Percentiles rank a stretch among this genome's conserved stretches.
Evolutionary conservation across 2,329 filamentous ascomycete species (phyloP).

Genomic region (Coniochaeta sp.): DNA sequence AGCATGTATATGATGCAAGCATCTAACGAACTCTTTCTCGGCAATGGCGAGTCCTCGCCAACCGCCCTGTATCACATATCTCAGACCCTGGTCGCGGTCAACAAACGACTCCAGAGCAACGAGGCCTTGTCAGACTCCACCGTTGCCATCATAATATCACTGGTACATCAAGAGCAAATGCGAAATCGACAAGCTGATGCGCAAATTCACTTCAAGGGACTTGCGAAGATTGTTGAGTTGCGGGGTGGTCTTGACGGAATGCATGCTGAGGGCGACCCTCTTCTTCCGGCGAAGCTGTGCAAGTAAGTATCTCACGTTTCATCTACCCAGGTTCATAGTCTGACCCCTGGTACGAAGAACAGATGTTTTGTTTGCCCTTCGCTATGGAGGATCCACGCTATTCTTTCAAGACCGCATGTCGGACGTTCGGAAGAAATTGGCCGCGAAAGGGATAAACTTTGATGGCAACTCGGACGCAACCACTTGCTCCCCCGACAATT

Average conservation of each 20-base stretch:
- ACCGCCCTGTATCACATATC: constrained; percentile 14
- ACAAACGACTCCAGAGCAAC: constrained; percentile 10
- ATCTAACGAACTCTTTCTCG: constrained; percentile 13
- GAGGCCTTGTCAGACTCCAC: constrained; percentile 18
- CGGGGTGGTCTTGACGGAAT: constrained; percentile 16
- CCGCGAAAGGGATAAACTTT: not conserved
- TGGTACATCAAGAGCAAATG: constrained; percentile 18
- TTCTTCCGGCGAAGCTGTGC: constrained; percentile 15
- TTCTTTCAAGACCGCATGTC: constrained; percentile 7
- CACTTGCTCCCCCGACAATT: not conserved
- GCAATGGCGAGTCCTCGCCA: constrained; percentile 5
- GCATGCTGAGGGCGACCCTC: constrained; percentile 4
- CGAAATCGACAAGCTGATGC: constrained; percentile 6
- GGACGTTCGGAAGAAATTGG: not conserved
- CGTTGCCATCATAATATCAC: constrained; percentile 17
- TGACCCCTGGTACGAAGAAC: not conserved
- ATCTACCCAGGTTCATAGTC: not conserved
- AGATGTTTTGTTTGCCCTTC: constrained; percentile 6
- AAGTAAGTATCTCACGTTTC: constrained; percentile 11
- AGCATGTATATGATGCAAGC: constrained; percentile 14
- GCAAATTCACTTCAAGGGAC: constrained; percentile 22
- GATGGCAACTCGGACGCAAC: not conserved
- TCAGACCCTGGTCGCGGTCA: constrained; percentile 13
- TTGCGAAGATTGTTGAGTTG: constrained; percentile 27
- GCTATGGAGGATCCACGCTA: constrained; percentile 3